Evolutionary conservation across 2,329 filamentous ascomycete genomes (phyloP), one percentile per base, ranked within the genome.

Genomic region (Diaporthe caulivora): DNA sequence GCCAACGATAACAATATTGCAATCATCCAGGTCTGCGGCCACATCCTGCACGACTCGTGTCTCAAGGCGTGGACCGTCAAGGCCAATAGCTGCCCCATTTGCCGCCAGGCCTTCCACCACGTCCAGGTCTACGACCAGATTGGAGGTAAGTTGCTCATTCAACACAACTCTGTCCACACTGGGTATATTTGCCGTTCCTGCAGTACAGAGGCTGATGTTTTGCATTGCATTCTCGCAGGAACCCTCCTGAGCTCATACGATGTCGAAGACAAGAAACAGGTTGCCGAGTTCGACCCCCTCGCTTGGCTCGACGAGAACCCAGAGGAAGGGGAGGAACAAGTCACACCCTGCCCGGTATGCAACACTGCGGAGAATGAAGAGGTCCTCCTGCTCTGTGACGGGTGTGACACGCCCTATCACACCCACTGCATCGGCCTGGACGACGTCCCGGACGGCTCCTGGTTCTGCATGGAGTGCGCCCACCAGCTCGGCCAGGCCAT

Each of bases 11-110:
- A 86, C 77, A 83, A 85, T 74, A 87, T 92, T 75, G 90, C 91
- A 53, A 84, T 88, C 71, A 89, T 92, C 65, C 87, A 91, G 74
- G 92, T 95, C 60, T 99, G 97, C 84, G 94, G 94, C 73, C 97
- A 99, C 86, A 90, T 95, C 78, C 88, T 99, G 78, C 97, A 99
- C 85, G 93, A 99, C 85, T 92, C 93, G 69, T 99, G 97, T 83
- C 89, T 99, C 78, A 93, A 93, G 78, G 94, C 95, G 78, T 99
- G 97, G 97, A 95, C 96, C 58, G 94, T 97, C 84, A 93, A 97
- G 82, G 96, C 97, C 76, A 99, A 98, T 84, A 98, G 95, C 81
- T 99, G 97, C 83, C 97, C 97, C 58, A 98, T 99, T 83, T 99
- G 97, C 84, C 94, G 97, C 78, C 93, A 94, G 79, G 91, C 90